Conservation (phyloP, 441 rosid species). For the Dalechampia spathulata region DNA sequence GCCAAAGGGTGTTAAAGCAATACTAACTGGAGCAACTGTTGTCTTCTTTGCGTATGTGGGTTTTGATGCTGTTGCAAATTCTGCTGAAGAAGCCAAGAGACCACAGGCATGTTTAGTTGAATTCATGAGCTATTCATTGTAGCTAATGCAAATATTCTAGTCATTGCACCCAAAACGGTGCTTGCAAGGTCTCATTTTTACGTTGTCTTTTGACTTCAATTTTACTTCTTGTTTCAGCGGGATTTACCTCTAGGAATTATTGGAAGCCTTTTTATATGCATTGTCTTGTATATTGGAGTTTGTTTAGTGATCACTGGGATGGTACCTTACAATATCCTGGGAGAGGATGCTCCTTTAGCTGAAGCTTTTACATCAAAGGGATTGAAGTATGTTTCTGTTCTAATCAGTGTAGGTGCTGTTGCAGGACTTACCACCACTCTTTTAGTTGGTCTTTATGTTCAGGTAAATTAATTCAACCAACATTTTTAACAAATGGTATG, state of each 20-base stretch:
- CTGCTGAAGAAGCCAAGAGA: constrained; percentile 87
- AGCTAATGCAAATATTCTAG: background rate
- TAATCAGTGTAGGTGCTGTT: constrained; percentile 90
- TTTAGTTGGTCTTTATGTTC: constrained; percentile 34
- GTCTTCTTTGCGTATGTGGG: constrained; percentile 99
- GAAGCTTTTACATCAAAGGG: constrained; percentile 85
- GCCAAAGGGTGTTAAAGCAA: constrained; percentile 68
- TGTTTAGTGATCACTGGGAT: constrained; percentile 93
- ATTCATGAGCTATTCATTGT: background rate
- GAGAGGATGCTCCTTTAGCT: constrained; percentile 91
- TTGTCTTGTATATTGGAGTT: constrained; percentile 65
- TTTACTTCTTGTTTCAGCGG: constrained; percentile 42
- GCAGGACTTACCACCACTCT: constrained; percentile 97
- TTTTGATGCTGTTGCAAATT: constrained; percentile 96
- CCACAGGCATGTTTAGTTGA: constrained; percentile 55
- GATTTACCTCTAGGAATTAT: constrained; percentile 86
- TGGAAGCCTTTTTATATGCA: constrained; percentile 83
- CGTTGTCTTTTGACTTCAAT: constrained; percentile 5
- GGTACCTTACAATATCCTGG: constrained; percentile 67
- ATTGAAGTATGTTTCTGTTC: constrained; percentile 64
- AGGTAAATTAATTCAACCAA: constrained; percentile 35
- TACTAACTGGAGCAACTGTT: constrained; percentile 86
- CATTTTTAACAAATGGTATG: background rate
- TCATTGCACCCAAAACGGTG: background rate
- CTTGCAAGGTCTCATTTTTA: constrained; percentile 1